Conservation (phyloP, 179 eudicot genomes). For the Heliamphora pulchella region DNA sequence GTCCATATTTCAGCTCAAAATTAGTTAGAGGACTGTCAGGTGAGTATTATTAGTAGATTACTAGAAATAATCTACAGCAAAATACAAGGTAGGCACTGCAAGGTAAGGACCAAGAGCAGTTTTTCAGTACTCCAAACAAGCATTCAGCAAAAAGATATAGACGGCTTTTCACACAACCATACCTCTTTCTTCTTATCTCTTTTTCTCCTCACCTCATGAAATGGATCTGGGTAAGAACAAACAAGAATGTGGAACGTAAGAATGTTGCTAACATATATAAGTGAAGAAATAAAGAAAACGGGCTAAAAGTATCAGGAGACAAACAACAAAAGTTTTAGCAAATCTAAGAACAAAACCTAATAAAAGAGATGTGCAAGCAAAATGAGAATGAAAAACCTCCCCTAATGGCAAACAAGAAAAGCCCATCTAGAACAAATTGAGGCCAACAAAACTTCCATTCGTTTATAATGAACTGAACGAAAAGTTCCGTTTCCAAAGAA, state of each 20-base stretch:
- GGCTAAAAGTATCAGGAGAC: neutral
- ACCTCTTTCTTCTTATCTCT: constrained; percentile 86
- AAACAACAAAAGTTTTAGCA: neutral
- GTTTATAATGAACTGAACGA: too few species aligned
- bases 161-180: constrained; percentile 1
- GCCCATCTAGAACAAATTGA: neutral
- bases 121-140: neutral
- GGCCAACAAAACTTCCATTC: too few species aligned
- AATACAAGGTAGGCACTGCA: neutral
- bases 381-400: neutral
- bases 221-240: constrained; percentile 54
- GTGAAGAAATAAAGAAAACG: neutral
- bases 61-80: too few species aligned
- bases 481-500: too few species aligned
- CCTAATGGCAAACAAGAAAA: neutral
- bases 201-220: constrained; percentile 84
- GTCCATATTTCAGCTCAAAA: neutral
- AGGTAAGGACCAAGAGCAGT: neutral
- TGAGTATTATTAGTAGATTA: neutral
- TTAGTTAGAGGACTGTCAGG: neutral
- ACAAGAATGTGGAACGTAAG: neutral
- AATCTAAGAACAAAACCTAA: neutral
- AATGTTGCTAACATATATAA: neutral
- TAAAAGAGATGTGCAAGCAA: neutral
- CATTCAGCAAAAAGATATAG: neutral